phyloP scores from a whole-genome alignment of 768 basidiomycete species.

The Mycena leptocephala region DNA sequence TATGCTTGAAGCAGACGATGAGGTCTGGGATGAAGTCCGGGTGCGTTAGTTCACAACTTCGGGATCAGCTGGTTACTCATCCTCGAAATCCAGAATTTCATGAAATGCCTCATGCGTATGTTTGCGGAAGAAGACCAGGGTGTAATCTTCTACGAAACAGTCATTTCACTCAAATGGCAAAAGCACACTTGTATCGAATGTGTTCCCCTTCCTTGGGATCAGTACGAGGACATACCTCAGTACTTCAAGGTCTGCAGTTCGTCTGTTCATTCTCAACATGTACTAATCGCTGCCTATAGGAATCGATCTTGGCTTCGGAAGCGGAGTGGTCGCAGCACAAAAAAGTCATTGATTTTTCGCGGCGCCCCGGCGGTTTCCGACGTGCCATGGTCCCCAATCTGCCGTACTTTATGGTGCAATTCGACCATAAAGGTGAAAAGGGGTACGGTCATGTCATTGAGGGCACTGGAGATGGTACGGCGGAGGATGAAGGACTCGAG shows the following conservation, averaged over 20 bases:
- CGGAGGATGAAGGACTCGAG: constrained; percentile 65
- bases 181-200: constrained; percentile 96
- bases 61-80: constrained; percentile 7
- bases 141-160: constrained; percentile 96
- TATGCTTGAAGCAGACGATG: constrained; percentile 95
- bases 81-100: constrained; percentile 67
- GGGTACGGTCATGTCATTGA: constrained; percentile 99
- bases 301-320: constrained; percentile 95
- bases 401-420: constrained; percentile 99
- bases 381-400: constrained; percentile 96
- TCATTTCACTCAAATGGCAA: constrained; percentile 89
- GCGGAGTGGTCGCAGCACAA: constrained; percentile 99
- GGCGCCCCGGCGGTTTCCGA: constrained; percentile 93
- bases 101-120: constrained; percentile 98
- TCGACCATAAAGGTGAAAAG: constrained; percentile 97
- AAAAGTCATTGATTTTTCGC: constrained; percentile 95
- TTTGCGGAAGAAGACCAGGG: constrained; percentile 94
- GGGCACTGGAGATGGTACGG: constrained; percentile 77
- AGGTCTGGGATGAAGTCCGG: constrained; percentile 97
- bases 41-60: constrained; percentile 62
- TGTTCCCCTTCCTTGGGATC: constrained; percentile 91
- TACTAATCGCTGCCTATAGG: constrained; percentile 60
- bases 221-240: constrained; percentile 89
- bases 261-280: background rate
- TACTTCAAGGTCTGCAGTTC: constrained; percentile 85